Conservation (phyloP, 2,329 filamentous ascomycete species). For the Botrytis medusae region DNA sequence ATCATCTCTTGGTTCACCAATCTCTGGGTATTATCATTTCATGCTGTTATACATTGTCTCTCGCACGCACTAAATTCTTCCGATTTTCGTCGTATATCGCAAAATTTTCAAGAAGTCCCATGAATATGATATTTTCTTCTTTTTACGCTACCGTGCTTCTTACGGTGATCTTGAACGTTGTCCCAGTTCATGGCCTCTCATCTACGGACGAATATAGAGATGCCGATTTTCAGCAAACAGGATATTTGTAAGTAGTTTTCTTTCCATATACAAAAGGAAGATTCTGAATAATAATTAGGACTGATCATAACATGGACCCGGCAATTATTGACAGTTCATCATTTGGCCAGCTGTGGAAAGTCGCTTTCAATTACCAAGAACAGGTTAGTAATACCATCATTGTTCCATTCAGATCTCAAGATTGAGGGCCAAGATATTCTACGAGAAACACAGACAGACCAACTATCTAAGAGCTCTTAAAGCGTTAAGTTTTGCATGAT, state of each 20-base stretch:
- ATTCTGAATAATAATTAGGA: background rate
- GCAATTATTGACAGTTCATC: constrained; percentile 54
- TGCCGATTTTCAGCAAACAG: constrained; percentile 17
- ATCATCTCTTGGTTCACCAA: background rate
- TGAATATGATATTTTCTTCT: background rate
- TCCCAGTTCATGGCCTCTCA: background rate
- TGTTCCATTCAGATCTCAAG: background rate
- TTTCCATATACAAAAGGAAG: background rate
- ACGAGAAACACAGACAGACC: background rate
- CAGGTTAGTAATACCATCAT: background rate
- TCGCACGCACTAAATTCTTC: background rate
- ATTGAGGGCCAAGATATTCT: background rate
- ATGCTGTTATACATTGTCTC: background rate
- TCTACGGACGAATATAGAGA: constrained; percentile 19
- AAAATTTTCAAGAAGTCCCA: background rate
- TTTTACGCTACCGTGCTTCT: background rate
- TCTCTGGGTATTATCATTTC: background rate
- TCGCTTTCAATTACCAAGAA: constrained; percentile 29
- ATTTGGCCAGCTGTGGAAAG: constrained; percentile 57
- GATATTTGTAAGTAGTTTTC: background rate
- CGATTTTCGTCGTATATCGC: background rate
- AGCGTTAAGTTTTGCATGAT: background rate
- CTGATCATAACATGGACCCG: constrained; percentile 64
- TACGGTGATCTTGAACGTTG: background rate
- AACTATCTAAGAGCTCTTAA: background rate